Conservation (phyloP, 495 filamentous ascomycete species). For the Parachaetomium inaequale region DNA sequence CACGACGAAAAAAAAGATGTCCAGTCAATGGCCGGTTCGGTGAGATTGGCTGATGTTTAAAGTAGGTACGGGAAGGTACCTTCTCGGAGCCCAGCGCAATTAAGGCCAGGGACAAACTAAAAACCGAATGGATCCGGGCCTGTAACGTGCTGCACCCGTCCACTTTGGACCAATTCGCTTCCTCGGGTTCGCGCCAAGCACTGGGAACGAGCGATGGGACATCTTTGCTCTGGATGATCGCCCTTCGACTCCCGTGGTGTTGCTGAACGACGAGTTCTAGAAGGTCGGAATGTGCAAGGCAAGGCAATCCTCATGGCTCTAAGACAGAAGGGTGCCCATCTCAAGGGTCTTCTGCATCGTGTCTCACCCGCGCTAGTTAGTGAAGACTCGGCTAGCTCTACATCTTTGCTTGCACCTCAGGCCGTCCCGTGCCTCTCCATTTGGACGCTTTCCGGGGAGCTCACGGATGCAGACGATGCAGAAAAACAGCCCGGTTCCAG, state of each 20-base stretch:
- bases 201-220: background rate
- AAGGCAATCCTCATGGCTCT: background rate
- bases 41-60: slow-evolving; percentile 27
- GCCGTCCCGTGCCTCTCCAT: background rate
- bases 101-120: slow-evolving; percentile 22
- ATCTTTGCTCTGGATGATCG: background rate
- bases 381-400: background rate
- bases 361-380: slow-evolving; percentile 6
- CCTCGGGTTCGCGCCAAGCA: slow-evolving; percentile 13
- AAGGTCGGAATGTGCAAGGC: background rate
- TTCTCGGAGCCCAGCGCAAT: slow-evolving; percentile 9
- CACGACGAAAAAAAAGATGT: slow-evolving; percentile 15
- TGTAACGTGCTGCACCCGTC: slow-evolving; percentile 18
- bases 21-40: slow-evolving; percentile 9
- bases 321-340: background rate
- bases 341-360: slow-evolving; percentile 1
- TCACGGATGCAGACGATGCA: background rate
- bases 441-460: background rate
- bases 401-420: background rate
- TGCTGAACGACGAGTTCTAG: background rate
- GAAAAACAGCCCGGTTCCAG: background rate
- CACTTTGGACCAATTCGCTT: slow-evolving; percentile 16
- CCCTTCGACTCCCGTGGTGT: background rate
- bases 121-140: slow-evolving; percentile 15
- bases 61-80: slow-evolving; percentile 17